Base-by-base conservation (phyloP, 768 basidiomycete genomes). In the Russula abietina region DNA sequence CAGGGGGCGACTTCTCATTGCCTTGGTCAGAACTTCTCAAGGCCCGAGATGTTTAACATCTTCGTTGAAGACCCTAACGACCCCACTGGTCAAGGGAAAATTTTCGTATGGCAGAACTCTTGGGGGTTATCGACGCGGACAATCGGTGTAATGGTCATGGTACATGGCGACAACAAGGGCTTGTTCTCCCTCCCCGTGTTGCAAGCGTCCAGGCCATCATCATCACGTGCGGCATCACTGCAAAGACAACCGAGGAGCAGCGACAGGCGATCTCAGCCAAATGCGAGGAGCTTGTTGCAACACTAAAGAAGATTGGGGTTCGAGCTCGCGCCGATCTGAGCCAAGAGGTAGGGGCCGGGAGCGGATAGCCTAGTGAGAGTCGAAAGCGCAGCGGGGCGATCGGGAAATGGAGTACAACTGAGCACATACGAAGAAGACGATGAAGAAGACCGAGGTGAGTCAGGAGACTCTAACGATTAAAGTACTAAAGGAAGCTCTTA, bases 111-210 rank as follows among this genome's bases (percentile, higher is more conserved):
- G 93, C 96, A 98, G 75, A 99, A 98, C 76, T 95, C 92, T 38
- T 98, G 97, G 97, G 97, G 97, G 70, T 77, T 98, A 57, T 92
- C 90, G 52, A 98, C 96, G n/a, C 81, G 97, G 61, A 84, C 91
- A 30, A 93, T 99, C 69, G 97, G 97, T 71, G 91, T 98, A 60
- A 98, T 98, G 96, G 94, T 97, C 69, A 99, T 99, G 97, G 86
- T 92, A 6, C 96, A 99, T 71, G 95, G 96, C 38, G 97, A 99
- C 74, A 93, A 99, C 91, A 97, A 71, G 97, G 97, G 17, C 76
- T 99, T 68, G 95, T 98, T 14, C 85, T 98, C 59, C 97, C 97
- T n/a, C 97, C 97, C 65, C 82, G 93, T 11, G 96, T 99, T 38
- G 96, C 97, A n/a, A 84, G 82, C 65, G 75, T 96, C 22, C 97